Conservation (phyloP, 2,329 filamentous ascomycete species). For the Scedosporium minutisporum region DNA sequence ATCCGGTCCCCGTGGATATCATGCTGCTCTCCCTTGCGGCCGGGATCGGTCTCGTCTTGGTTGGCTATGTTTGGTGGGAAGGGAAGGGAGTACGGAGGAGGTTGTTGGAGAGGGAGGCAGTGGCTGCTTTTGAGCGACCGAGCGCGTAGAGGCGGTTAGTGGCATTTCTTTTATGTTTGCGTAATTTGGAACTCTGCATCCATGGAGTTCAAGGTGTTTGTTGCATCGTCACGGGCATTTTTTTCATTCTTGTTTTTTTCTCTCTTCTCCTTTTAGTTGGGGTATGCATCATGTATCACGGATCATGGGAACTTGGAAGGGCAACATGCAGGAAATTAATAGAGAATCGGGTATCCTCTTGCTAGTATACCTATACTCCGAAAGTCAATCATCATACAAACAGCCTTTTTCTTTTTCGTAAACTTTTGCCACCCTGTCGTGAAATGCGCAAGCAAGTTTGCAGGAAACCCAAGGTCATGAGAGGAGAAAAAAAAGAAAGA, state of each 20-base stretch:
- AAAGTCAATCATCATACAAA: neutral
- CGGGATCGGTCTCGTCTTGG: conserved; percentile 53
- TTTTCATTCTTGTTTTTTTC: neutral
- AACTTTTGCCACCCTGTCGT: neutral
- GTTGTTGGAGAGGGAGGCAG: conserved; percentile 11
- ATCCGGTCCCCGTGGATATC: conserved; percentile 71
- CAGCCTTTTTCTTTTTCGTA: neutral
- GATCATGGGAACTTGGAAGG: neutral
- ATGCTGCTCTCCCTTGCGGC: conserved; percentile 54
- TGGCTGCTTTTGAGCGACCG: conserved; percentile 4
- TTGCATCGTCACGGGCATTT: neutral
- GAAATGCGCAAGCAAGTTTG: neutral
- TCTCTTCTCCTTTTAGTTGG: no score
- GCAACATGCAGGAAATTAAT: neutral
- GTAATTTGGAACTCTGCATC: neutral
- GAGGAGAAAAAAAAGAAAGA: neutral
- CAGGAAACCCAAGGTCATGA: neutral
- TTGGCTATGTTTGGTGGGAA: conserved; percentile 51
- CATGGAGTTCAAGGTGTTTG: neutral
- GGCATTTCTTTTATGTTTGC: neutral
- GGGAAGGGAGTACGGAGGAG: conserved; percentile 24
- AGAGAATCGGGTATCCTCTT: conserved; percentile 1
- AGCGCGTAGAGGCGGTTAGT: neutral
- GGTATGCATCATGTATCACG: neutral
- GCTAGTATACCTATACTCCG: conserved; percentile 1